Evolutionary conservation across 169 alveolate species (phyloP), one percentile per base, ranked within the genome.

Genomic region (Eimeria necatrix): DNA sequence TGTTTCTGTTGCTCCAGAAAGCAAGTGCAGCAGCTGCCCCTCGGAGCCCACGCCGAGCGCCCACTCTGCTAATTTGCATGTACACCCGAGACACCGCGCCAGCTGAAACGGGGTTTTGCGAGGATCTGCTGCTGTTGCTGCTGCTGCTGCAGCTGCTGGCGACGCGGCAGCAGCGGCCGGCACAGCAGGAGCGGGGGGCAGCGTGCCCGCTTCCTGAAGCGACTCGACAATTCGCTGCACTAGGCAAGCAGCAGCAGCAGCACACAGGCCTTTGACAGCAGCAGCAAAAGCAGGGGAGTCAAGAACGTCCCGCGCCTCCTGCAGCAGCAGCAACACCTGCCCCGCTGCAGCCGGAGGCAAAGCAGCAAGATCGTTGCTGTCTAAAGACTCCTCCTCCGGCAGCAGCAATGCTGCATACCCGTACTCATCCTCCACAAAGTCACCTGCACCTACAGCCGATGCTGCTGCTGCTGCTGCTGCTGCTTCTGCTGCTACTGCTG

Each of bases 221-320:
- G n/a, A 16, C n/a, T 68, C 78, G 46, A 12, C 78, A n/a, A 68
- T 24, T n/a, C n/a, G 46, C 32, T 68, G 78, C 78, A 68, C 78
- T 7, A 68, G n/a, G 32, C 46, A 68, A 10, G 78, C 12, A n/a
- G 32, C 78, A 68, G 78, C n/a, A 68, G 78, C 78, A 18, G 78
- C n/a, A 68, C 78, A 68, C 2, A 68, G 41, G n/a, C 78, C 78
- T n/a, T 24, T 16, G 14, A 68, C 78, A 0, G 78, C 78, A 68
- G 78, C 78, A n/a, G 78, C 78, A n/a, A 68, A 68, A 8, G 78
- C 78, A 18, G 78, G 78, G 32, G 78, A 68, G 32, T 68, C 78
- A 7, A 68, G 32, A n/a, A 68, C 78, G 32, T 68, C 78, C 4
- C 78, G n/a, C n/a, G 78, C 78, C 32, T 68, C 78, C 78, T 68